These are phyloP conservation scores for Acer campestre DNA, from an alignment of 345 rosid genomes.

Conservation along the genomic window DNA sequence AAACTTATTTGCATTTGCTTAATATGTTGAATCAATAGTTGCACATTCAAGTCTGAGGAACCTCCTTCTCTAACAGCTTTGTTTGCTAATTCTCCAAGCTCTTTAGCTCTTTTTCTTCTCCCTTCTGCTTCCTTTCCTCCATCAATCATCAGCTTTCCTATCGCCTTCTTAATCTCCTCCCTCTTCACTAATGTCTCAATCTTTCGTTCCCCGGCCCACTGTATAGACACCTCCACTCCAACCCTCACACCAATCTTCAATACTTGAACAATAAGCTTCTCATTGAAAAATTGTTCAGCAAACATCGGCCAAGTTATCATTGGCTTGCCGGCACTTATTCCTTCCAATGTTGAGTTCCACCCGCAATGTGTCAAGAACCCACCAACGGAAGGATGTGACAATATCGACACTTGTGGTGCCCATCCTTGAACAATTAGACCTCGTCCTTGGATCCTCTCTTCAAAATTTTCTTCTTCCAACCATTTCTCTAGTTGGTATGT, in stretches of 20 bases:
- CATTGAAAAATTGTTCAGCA: too few relatives aligned
- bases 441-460: conserved; percentile 37
- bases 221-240: too few relatives aligned
- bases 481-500: conserved; percentile 27
- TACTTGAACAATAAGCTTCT: too few relatives aligned
- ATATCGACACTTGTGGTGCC: conserved; percentile 57
- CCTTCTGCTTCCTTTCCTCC: conserved; percentile 28
- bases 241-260: too few relatives aligned
- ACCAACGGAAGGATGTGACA: conserved; percentile 47
- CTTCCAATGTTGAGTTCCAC: conserved; percentile 51
- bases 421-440: conserved; percentile 55
- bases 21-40: too few relatives aligned
- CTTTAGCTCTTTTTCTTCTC: conserved; percentile 35
- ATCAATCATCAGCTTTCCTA: conserved; percentile 28
- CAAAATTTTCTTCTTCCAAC: conserved; percentile 40
- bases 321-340: too few relatives aligned
- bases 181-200: too few relatives aligned
- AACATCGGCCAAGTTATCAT: too few relatives aligned
- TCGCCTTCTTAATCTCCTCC: conserved; percentile 15
- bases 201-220: too few relatives aligned
- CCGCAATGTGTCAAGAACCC: conserved; percentile 68
- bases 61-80: conserved; percentile 25
- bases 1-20: too few relatives aligned
- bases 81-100: conserved; percentile 33
- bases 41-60: conserved; percentile 27